These are phyloP conservation scores for Xylaria sp. DNA, from an alignment of 2,329 filamentous ascomycete species.

Conservation along the genomic window DNA sequence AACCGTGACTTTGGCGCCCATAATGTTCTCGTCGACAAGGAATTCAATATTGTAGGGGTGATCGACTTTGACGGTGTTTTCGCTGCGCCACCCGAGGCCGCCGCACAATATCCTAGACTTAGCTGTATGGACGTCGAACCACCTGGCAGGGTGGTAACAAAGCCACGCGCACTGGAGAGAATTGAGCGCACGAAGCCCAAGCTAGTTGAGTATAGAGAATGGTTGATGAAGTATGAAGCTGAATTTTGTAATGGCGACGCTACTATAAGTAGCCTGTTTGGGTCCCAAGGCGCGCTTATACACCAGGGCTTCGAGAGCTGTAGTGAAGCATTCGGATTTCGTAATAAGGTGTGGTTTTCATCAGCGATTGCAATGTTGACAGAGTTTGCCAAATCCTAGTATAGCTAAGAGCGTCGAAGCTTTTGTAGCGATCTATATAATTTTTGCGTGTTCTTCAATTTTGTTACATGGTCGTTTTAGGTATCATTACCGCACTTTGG, in stretches of 20 bases:
- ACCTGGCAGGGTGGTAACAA: background rate
- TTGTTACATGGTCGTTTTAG: background rate
- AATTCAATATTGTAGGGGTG: constrained; percentile 22
- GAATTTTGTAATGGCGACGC: background rate
- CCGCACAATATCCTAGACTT: constrained; percentile 20
- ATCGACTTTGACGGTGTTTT: constrained; percentile 25
- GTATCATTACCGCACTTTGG: too few relatives aligned
- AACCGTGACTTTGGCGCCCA: constrained; percentile 26
- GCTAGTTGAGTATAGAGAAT: constrained; percentile 7
- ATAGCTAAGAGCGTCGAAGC: background rate
- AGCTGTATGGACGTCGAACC: background rate
- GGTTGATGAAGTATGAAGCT: constrained; percentile 20
- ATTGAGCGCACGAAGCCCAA: background rate
- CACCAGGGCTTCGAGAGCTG: background rate
- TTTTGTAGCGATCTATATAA: background rate
- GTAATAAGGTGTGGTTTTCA: background rate
- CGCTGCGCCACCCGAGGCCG: constrained; percentile 11
- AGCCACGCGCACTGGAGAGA: background rate
- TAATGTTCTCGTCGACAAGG: constrained; percentile 26
- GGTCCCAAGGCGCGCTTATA: constrained; percentile 3
- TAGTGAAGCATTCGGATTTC: background rate
- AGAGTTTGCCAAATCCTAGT: constrained; percentile 1
- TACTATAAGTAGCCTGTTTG: constrained; percentile 9
- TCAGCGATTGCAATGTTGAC: constrained; percentile 12
- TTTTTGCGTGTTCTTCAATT: too few relatives aligned